phyloP scores from a whole-genome alignment of 768 basidiomycete genomes.

The Boletales sp. region DNA sequence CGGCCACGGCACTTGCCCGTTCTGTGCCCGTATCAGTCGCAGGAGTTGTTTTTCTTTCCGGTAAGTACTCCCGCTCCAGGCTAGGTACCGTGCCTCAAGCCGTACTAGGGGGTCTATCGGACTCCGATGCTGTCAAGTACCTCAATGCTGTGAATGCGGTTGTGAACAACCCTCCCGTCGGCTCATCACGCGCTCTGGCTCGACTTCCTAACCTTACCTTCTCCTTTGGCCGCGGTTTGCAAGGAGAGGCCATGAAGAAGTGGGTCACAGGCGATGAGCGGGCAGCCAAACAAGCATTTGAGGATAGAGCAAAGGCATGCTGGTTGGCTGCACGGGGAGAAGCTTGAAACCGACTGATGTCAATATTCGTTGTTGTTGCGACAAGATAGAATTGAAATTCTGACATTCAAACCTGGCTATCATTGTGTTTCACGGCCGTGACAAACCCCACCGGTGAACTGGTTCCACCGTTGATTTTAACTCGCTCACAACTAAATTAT shows the following conservation, averaged over 20 bases:
- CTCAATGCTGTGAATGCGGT: constrained; percentile 40
- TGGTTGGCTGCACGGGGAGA: constrained; percentile 41
- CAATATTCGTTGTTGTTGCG: background rate
- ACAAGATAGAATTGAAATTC: background rate
- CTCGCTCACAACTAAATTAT: too few species aligned
- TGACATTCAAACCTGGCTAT: too few species aligned
- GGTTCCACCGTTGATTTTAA: too few species aligned
- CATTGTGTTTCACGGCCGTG: too few species aligned
- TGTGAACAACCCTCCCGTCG: constrained; percentile 30
- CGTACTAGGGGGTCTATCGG: constrained; percentile 40
- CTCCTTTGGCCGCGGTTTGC: constrained; percentile 49
- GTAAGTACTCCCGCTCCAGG: constrained; percentile 24
- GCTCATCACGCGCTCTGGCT: constrained; percentile 31
- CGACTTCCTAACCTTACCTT: constrained; percentile 45
- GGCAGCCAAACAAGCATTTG: constrained; percentile 37
- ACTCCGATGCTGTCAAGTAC: constrained; percentile 38
- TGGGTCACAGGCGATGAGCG: constrained; percentile 46
- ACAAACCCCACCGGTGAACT: too few species aligned
- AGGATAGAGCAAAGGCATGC: constrained; percentile 41
- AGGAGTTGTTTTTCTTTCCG: constrained; percentile 49
- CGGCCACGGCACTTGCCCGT: constrained; percentile 42
- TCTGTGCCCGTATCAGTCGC: constrained; percentile 44
- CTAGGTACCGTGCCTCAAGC: background rate
- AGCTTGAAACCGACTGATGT: background rate
- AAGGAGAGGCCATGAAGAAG: constrained; percentile 45